Evolutionary conservation across 164 flowering plant genomes (phyloP).

Genomic region (Macadamia tetraphylla): DNA sequence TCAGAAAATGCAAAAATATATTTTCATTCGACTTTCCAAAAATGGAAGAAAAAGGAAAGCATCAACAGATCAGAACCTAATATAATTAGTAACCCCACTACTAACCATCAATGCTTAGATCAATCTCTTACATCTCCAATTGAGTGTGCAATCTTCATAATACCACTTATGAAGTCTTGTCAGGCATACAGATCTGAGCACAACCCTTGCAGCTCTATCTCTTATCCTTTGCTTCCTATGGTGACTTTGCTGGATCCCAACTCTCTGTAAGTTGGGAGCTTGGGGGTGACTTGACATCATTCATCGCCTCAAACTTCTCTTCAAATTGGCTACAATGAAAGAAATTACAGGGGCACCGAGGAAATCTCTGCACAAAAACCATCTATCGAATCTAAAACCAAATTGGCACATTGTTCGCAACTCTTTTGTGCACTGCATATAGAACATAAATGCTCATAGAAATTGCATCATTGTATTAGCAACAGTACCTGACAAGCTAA

Average conservation of each 20-base stretch:
- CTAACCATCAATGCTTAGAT: no score
- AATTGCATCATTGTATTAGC: neutral
- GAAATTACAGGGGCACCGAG: conserved; percentile 1
- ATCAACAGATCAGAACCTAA: no score
- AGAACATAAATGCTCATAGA: neutral
- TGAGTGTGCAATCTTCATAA: conserved; percentile 88
- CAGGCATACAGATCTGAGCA: conserved; percentile 47
- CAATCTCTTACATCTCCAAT: conserved; percentile 69
- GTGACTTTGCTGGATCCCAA: conserved; percentile 25
- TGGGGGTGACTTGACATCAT: conserved; percentile 44
- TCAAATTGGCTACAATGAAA: conserved; percentile 63
- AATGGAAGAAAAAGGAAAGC: no score
- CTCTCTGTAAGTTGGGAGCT: conserved; percentile 30
- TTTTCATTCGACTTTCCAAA: no score
- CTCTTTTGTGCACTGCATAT: neutral
- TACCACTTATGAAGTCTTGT: conserved; percentile 75
- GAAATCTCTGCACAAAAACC: neutral
- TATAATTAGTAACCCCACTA: no score
- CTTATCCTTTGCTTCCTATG: conserved; percentile 36
- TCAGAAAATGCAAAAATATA: no score
- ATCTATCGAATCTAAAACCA: no score
- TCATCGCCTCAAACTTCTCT: conserved; percentile 76
- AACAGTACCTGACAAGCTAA: conserved; percentile 72
- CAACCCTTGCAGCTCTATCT: conserved; percentile 35
- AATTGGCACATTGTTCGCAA: neutral